Evolutionary conservation across 2,329 filamentous ascomycete genomes (phyloP), one percentile per base, ranked within the genome.

Genomic region (Ophiostoma tasmaniense): DNA sequence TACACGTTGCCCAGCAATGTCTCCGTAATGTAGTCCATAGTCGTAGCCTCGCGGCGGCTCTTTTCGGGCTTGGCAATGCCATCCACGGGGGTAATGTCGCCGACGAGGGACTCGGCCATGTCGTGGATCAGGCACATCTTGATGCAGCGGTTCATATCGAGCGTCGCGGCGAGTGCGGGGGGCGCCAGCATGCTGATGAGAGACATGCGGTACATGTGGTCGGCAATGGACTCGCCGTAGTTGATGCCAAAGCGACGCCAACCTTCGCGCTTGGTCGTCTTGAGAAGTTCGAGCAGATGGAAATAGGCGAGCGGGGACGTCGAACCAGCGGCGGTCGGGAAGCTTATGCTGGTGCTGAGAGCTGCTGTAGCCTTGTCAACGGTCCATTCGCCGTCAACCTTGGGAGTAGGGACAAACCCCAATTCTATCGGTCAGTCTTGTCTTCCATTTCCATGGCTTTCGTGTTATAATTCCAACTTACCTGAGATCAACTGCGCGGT

Each of bases 161-260:
- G 83, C 52, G 85, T 85, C 0, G 87, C 80, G 2, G 88, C 84
- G 13, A 97, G 86, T 1, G 89, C 80, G 0, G 91, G 84, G 1
- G 95, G 94, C 2, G 92, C 93, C 73, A 97, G 87, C 89, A 99
- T 91, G 72, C 92, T 93, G 78, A 99, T 92, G 74, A 99, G 86
- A 66, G 93, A 92, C 95, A 99, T 99, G 80, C 95, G 93, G 81
- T 98, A 99, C 95, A 99, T 99, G 84, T 99, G 95, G 81, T 99
- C 95, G 68, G 92, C 86, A 76, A 99, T 97, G 1, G 92, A 96
- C 79, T 99, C 95, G 77, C 92, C 90, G 70, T 82, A 79, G 1
- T 80, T 73, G 73, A 99, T 92, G 52, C 88, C 88, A 77, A 97
- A 97, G 50, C 95, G 87, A 69, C 91, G 87, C 95, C 95, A 99